Conservation (phyloP, 2,329 filamentous ascomycete genomes). For the Alternaria dauci region DNA sequence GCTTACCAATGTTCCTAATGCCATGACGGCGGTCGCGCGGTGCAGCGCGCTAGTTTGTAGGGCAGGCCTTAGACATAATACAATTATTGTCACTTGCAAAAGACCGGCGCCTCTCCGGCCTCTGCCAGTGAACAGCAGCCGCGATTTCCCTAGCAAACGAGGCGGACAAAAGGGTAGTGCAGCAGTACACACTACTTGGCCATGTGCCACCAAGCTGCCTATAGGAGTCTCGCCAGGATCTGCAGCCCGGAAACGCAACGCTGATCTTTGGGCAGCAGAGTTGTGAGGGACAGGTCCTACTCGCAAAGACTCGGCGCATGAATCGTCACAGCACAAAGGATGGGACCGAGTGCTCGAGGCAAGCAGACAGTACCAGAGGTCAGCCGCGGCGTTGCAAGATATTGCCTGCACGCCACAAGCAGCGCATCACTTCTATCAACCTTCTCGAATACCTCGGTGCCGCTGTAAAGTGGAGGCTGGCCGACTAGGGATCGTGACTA, state of each 20-base stretch:
- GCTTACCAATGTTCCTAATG: conserved; percentile 31
- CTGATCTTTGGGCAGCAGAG: conserved; percentile 19
- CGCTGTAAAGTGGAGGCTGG: conserved; percentile 25
- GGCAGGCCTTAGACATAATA: conserved; percentile 15
- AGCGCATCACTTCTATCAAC: conserved; percentile 43
- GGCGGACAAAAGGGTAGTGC: conserved; percentile 21
- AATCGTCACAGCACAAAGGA: not conserved
- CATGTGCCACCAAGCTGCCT: conserved; percentile 16
- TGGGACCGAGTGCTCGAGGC: not conserved
- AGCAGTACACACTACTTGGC: conserved; percentile 14
- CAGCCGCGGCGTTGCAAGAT: not conserved
- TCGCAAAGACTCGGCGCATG: conserved; percentile 1
- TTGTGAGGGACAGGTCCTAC: conserved; percentile 1
- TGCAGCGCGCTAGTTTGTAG: conserved; percentile 28
- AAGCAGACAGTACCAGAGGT: conserved; percentile 2
- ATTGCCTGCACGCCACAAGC: conserved; percentile 25
- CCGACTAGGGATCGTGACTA: conserved; percentile 21
- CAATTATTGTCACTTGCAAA: conserved; percentile 14
- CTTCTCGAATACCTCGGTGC: conserved; percentile 43
- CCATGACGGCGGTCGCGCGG: conserved; percentile 32
- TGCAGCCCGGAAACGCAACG: conserved; percentile 10
- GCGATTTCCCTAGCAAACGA: conserved; percentile 23
- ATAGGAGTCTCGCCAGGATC: conserved; percentile 16
- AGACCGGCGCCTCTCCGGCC: conserved; percentile 22
- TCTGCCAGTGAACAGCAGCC: conserved; percentile 19